Percentiles rank a stretch among this genome's conserved stretches.
phyloP scores from a whole-genome alignment of 331 rosid species.

The Arachis monticola region DNA sequence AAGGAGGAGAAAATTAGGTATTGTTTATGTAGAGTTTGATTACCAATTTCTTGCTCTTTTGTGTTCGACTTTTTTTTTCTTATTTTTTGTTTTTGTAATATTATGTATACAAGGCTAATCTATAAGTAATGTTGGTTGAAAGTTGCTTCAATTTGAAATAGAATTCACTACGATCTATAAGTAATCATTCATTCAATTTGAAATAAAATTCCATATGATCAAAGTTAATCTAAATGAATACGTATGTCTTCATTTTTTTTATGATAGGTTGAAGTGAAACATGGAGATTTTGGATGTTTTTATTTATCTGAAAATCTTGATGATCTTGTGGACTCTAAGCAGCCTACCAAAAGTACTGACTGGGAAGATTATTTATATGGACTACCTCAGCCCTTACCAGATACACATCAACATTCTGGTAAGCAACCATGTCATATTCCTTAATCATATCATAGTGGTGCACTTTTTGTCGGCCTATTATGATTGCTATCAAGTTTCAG shows the following conservation, averaged over 20 bases:
- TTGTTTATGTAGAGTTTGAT: conserved; percentile 22
- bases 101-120: conserved; percentile 11
- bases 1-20: background rate
- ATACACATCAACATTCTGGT: conserved; percentile 62
- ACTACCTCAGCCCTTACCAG: conserved; percentile 71
- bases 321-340: conserved; percentile 56
- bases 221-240: conserved; percentile 32
- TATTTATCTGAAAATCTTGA: conserved; percentile 86
- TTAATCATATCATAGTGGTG: conserved; percentile 8
- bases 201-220: conserved; percentile 32
- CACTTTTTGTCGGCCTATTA: conserved; percentile 23
- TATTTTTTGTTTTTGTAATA: conserved; percentile 7
- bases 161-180: conserved; percentile 23
- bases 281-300: conserved; percentile 74
- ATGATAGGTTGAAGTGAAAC: conserved; percentile 76
- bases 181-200: conserved; percentile 29
- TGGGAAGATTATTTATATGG: conserved; percentile 56
- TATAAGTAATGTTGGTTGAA: conserved; percentile 25
- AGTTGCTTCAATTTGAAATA: conserved; percentile 22
- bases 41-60: background rate
- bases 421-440: conserved; percentile 50
- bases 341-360: conserved; percentile 51
- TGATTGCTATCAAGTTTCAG: conserved; percentile 10
- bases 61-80: background rate
- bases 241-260: conserved; percentile 33